Conservation (phyloP, 257 asterid species). For the Primulina tabacum region DNA sequence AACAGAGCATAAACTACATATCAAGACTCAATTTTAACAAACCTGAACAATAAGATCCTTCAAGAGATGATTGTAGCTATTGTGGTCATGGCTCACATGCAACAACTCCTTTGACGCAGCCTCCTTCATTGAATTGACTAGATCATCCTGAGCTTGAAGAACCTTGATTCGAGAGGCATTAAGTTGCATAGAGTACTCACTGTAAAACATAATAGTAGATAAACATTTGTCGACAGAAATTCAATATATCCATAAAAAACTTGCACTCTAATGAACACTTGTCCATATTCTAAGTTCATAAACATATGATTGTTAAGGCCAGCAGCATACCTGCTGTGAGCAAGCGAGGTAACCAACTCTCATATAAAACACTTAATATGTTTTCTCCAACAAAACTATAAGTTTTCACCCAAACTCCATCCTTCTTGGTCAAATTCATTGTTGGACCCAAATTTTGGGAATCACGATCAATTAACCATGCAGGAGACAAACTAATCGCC, state of each 20-base stretch:
- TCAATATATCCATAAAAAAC: not conserved
- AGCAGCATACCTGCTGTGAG: too few species aligned
- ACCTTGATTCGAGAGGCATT: slow-evolving; percentile 82
- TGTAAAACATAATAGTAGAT: slow-evolving; percentile 29
- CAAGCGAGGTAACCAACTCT: too few species aligned
- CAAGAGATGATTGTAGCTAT: slow-evolving; percentile 54
- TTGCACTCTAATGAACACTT: not conserved
- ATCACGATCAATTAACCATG: slow-evolving; percentile 1
- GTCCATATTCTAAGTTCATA: not conserved
- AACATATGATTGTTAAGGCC: too few species aligned
- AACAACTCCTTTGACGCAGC: slow-evolving; percentile 64
- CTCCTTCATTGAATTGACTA: slow-evolving; percentile 65
- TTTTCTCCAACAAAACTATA: not conserved
- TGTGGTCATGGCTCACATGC: slow-evolving; percentile 53
- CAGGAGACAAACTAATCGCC: not conserved
- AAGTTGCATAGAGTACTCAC: slow-evolving; percentile 87
- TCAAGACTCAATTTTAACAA: slow-evolving; percentile 10
- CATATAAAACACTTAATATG: too few species aligned
- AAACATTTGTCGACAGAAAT: slow-evolving; percentile 21
- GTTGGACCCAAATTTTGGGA: not conserved
- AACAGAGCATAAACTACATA: not conserved
- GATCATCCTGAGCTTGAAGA: slow-evolving; percentile 82
- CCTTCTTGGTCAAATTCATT: not conserved
- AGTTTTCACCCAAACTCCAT: not conserved
- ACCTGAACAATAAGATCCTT: slow-evolving; percentile 91